Conservation (phyloP, 805 yeast species). For the Candida takata region DNA sequence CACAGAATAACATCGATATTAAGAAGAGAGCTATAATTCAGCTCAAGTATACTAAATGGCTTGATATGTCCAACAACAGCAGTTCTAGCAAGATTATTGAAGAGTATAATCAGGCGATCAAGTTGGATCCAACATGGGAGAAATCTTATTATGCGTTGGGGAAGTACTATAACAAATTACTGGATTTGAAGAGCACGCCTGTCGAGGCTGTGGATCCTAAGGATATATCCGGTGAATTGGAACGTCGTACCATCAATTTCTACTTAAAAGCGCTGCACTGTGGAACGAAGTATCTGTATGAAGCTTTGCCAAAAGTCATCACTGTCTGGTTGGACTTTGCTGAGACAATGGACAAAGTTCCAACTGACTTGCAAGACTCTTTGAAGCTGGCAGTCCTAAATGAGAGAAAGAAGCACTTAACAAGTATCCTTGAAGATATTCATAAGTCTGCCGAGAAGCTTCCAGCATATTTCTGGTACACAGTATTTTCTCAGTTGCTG, state of each 20-base stretch:
- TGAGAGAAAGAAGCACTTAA: constrained; percentile 32
- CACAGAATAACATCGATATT: constrained; percentile 11
- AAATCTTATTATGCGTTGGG: constrained; percentile 79
- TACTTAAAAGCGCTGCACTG: constrained; percentile 53
- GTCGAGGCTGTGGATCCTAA: constrained; percentile 15
- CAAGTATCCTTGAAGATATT: constrained; percentile 43
- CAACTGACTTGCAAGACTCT: constrained; percentile 14
- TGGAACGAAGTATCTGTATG: constrained; percentile 65
- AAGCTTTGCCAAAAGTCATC: constrained; percentile 82
- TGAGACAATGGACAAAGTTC: constrained; percentile 21
- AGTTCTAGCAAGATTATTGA: constrained; percentile 65
- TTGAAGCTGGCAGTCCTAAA: constrained; percentile 7
- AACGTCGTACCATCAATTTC: constrained; percentile 45
- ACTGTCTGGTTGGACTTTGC: constrained; percentile 87
- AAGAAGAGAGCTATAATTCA: constrained; percentile 40
- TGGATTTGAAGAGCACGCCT: constrained; percentile 50
- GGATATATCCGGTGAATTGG: constrained; percentile 43
- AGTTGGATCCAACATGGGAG: constrained; percentile 55
- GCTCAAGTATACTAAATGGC: constrained; percentile 79
- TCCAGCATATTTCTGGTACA: constrained; percentile 64
- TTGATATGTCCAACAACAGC: constrained; percentile 78
- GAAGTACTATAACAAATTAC: constrained; percentile 65
- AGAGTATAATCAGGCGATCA: constrained; percentile 57
- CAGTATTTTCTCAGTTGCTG: constrained; percentile 78
- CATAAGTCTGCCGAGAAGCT: constrained; percentile 35